Evolutionary conservation across 129 eudicot species (phyloP), one percentile per base, ranked within the genome.

Genomic region (Glebionis coronaria): DNA sequence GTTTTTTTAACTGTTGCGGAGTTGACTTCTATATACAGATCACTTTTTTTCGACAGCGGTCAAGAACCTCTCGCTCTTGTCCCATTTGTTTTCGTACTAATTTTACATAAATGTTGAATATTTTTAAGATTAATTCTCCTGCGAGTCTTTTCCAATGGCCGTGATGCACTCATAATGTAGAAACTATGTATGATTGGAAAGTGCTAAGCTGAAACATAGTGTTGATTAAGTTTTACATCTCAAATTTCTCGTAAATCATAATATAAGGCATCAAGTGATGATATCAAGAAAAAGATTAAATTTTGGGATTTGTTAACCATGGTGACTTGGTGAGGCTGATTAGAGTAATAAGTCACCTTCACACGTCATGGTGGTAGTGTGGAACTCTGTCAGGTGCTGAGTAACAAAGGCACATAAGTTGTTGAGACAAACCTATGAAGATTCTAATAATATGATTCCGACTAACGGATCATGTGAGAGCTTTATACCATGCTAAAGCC

Each of bases 121-220:
- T 15, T 47, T 65, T 27, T 40, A 65, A 45, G 40, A 40, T 45
- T 44, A 56, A 4, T 25, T 15, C 23, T 65, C 47, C 44, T 66
- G 18, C 7, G 7, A 16, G 56, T 56, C 23, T 12, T 11, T 23
- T 55, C 55, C 64, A 3, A 8, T 69, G 47, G 38, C 12, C 25
- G 50, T 68, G 42, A 29, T 50, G 12, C 61, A 67, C 72, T 25
- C 11, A 7, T 11, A 51, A n/a, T 67, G 19, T 67, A 67, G 71
- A 67, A 67, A 13, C 27, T 56, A 11, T 12, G 12, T 10, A 3
- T 12, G 14, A 56, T 2, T 56, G 52, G 61, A 20, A 56, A 27
- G 20, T 14, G 18, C 15, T 69, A 55, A 25, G 25, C 56, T 52
- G 55, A 62, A 61, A 15, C 62, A 40, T 62, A 46, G 23, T 16